phyloP scores from a whole-genome alignment of 1,284 basidiomycete species.

The Takashimella tepidaria region DNA sequence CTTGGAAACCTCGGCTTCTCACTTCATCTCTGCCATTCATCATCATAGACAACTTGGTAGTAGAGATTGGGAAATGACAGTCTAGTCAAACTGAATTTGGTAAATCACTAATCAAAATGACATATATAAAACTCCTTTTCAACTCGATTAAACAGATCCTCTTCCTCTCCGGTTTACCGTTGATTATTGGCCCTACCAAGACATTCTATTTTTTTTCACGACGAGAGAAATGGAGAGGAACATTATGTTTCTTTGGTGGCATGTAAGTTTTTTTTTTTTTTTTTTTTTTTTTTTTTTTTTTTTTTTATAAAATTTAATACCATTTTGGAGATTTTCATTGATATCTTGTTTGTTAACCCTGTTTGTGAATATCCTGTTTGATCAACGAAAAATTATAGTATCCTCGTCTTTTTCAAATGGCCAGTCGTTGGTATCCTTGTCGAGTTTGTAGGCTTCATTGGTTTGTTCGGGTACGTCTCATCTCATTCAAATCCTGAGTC shows the following conservation, averaged over 20 bases:
- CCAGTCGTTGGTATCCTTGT: constrained; percentile 89
- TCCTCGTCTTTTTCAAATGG: constrained; percentile 70
- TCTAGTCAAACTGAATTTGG: too few relatives aligned
- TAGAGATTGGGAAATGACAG: too few relatives aligned
- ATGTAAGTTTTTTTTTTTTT: constrained; percentile 50
- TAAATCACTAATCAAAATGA: too few relatives aligned
- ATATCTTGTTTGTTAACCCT: too few relatives aligned
- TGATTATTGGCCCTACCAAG: constrained; percentile 93
- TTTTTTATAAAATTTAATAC: too few relatives aligned
- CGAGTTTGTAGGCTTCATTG: constrained; percentile 93
- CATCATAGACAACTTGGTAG: too few relatives aligned
- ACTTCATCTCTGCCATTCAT: background rate
- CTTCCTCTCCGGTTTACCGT: constrained; percentile 83
- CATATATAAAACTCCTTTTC: too few relatives aligned
- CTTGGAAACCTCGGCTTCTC: too few relatives aligned
- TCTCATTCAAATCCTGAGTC: background rate
- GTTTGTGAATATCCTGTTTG: too few relatives aligned
- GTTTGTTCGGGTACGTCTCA: constrained; percentile 84
- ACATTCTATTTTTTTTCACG: constrained; percentile 98
- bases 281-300: background rate
- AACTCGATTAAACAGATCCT: constrained; percentile 65
- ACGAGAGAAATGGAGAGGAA: constrained; percentile 93
- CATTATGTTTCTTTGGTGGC: constrained; percentile 82
- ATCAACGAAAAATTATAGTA: constrained; percentile 19
- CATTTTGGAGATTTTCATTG: too few relatives aligned